phyloP scores from a whole-genome alignment of 2,329 filamentous ascomycete genomes.

The Ramularia endophylla region DNA sequence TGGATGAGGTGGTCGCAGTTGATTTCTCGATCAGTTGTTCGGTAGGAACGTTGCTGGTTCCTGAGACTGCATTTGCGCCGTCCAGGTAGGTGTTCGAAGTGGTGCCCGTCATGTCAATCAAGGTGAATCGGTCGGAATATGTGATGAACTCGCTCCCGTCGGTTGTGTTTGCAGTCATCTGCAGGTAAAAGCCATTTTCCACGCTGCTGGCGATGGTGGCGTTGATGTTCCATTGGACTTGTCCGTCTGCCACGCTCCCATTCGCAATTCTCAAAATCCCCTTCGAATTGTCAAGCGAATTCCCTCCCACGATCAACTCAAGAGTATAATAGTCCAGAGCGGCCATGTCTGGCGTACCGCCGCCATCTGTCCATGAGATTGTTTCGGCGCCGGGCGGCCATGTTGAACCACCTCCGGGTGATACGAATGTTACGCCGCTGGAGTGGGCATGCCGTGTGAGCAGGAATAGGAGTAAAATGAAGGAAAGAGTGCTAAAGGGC shows the following conservation, averaged over 20 bases:
- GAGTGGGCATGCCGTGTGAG: conserved; percentile 10
- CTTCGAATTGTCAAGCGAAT: conserved; percentile 13
- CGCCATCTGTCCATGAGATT: conserved; percentile 17
- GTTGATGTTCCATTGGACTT: conserved; percentile 8
- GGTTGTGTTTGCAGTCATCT: conserved; percentile 17
- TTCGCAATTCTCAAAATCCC: conserved; percentile 13
- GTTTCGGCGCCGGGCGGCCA: conserved; percentile 14
- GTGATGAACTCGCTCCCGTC: conserved; percentile 43
- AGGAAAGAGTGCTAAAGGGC: conserved; percentile 3
- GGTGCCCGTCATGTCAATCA: conserved; percentile 56
- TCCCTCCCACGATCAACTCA: conserved; percentile 18
- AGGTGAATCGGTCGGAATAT: conserved; percentile 57
- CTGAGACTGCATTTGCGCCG: conserved; percentile 13
- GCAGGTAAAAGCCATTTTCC: conserved; percentile 21
- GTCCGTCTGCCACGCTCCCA: conserved; percentile 8
- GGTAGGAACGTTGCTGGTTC: conserved; percentile 13
- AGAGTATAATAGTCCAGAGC: conserved; percentile 14
- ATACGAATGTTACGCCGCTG: conserved; percentile 15
- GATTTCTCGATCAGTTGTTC: conserved; percentile 11
- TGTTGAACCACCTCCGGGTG: conserved; percentile 14
- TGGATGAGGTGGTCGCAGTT: background rate
- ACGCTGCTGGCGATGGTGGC: conserved; percentile 14
- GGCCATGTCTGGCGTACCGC: conserved; percentile 13
- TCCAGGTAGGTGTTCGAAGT: conserved; percentile 42
- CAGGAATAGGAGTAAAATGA: conserved; percentile 11